phyloP scores from a whole-genome alignment of 2,329 filamentous ascomycete species.

The Colletotrichum lupini region DNA sequence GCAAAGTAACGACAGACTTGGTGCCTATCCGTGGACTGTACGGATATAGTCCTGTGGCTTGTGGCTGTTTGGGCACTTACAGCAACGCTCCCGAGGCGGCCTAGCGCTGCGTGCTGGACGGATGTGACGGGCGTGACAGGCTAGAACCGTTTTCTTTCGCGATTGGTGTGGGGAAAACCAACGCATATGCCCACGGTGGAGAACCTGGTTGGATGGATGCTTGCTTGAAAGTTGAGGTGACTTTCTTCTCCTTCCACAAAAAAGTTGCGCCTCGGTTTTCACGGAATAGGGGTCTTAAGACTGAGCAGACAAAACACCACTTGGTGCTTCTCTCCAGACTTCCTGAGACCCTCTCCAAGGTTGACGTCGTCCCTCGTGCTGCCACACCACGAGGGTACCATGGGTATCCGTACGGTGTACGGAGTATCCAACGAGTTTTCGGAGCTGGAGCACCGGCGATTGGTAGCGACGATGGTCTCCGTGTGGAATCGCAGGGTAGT shows the following conservation, averaged over 20 bases:
- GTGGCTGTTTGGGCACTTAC: constrained; percentile 22
- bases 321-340: not conserved
- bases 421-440: not conserved
- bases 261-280: not conserved
- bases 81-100: constrained; percentile 17
- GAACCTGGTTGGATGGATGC: not conserved
- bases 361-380: not conserved
- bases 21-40: not conserved
- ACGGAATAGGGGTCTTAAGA: constrained; percentile 17
- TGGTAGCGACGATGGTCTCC: constrained; percentile 21
- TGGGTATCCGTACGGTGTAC: not conserved
- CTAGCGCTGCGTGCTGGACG: constrained; percentile 1
- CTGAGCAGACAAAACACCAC: not conserved
- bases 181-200: constrained; percentile 32
- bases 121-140: not conserved
- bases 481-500: constrained; percentile 17
- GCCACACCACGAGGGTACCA: not conserved
- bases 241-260: not conserved
- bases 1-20: not conserved
- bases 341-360: not conserved
- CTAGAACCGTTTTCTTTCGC: constrained; percentile 29
- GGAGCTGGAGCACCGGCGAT: constrained; percentile 4
- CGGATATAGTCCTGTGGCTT: not conserved
- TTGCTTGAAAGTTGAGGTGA: not conserved
- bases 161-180: constrained; percentile 30